Percentiles rank a stretch among this genome's conserved stretches.
phyloP scores from a whole-genome alignment of 2,329 filamentous ascomycete species.

The Trichophyton schoenleinii region DNA sequence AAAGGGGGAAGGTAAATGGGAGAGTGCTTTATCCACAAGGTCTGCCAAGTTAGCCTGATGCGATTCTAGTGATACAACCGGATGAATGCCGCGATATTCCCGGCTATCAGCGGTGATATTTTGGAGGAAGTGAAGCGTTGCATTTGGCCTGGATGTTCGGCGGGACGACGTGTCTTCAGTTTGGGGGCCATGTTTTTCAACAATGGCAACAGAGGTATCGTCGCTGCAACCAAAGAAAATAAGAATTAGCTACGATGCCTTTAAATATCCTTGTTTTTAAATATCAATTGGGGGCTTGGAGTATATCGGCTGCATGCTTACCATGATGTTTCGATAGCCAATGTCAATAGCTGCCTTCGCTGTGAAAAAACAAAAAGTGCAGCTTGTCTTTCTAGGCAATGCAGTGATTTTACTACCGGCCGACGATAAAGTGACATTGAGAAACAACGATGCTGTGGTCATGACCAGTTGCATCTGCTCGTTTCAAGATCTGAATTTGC shows the following conservation, averaged over 20 bases:
- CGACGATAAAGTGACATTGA: neutral
- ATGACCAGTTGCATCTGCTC: neutral
- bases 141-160: constrained; percentile 18
- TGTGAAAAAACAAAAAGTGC: neutral
- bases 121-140: constrained; percentile 61
- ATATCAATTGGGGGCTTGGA: neutral
- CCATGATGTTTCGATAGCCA: constrained; percentile 70
- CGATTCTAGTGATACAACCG: constrained; percentile 58
- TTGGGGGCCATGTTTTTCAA: constrained; percentile 41
- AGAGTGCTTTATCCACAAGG: constrained; percentile 54
- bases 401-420: neutral
- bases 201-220: constrained; percentile 78
- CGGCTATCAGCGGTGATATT: constrained; percentile 72
- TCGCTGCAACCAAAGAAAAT: constrained; percentile 43
- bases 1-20: constrained; percentile 36
- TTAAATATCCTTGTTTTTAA: neutral
- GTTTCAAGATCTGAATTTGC: neutral
- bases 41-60: constrained; percentile 59
- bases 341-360: constrained; percentile 21
- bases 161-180: neutral
- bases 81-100: constrained; percentile 65
- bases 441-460: neutral
- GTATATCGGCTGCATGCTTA: constrained; percentile 9
- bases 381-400: neutral
- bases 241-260: neutral